A percentile compares a stretch with the other conserved stretches of the same genome.
Conservation (phyloP, 441 rosid species). For the Rhodomyrtus psidioides region DNA sequence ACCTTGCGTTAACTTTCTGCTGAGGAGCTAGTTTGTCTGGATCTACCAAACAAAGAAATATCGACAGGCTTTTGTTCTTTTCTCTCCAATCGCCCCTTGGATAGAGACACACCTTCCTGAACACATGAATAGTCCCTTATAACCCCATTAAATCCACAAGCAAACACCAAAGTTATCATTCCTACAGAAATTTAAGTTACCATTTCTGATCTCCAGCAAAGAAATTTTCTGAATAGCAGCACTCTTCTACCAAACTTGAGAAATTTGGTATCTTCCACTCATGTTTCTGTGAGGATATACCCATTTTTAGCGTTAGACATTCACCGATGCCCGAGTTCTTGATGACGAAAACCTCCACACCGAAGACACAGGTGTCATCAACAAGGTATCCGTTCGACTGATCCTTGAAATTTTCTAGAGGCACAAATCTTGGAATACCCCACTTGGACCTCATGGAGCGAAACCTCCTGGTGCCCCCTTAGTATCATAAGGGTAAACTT, state of each 20-base stretch:
- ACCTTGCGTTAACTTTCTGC: background rate
- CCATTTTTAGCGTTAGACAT: background rate
- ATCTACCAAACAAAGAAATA: background rate
- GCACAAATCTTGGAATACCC: background rate
- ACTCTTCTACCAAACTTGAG: background rate
- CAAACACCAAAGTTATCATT: background rate
- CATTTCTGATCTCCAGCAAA: background rate
- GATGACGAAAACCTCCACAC: background rate
- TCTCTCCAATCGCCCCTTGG: background rate
- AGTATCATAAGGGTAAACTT: too few relatives aligned
- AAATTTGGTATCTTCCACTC: background rate
- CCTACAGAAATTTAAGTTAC: background rate
- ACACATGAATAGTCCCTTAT: background rate
- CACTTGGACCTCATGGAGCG: background rate
- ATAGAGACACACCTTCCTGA: background rate
- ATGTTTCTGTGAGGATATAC: background rate
- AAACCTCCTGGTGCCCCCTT: background rate
- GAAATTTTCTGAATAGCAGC: background rate
- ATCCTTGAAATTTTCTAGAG: background rate
- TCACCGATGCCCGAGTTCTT: background rate
- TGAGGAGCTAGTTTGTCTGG: background rate
- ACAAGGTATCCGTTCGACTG: background rate
- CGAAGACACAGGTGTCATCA: background rate
- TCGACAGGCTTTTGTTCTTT: background rate
- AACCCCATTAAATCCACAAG: background rate